Evolutionary conservation across 2,329 filamentous ascomycete genomes (phyloP).

Genomic region (Penicillium sclerotiorum): DNA sequence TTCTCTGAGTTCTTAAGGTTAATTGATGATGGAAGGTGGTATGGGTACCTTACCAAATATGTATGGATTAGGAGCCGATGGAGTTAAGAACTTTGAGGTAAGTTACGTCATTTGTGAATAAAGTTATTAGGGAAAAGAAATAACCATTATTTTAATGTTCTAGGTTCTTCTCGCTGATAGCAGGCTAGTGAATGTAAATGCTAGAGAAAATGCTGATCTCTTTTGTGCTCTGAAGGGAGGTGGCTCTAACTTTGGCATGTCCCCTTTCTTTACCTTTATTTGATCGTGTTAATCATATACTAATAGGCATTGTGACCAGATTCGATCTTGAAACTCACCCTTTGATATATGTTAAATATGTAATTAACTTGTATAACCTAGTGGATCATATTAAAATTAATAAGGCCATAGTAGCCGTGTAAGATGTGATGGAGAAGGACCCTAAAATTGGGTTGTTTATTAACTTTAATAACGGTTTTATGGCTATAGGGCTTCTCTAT

Average conservation of each 20-base stretch:
- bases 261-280: neutral
- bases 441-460: neutral
- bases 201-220: neutral
- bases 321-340: slow-evolving; percentile 1
- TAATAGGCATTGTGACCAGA: neutral
- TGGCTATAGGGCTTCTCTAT: neutral
- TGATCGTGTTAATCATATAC: neutral
- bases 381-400: neutral
- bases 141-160: neutral
- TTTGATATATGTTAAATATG: neutral
- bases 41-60: neutral
- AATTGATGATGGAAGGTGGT: neutral
- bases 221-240: neutral
- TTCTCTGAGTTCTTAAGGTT: neutral
- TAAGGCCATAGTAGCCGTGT: neutral
- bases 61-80: neutral
- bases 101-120: neutral
- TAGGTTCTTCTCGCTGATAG: neutral
- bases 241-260: slow-evolving; percentile 1
- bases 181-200: neutral
- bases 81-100: neutral
- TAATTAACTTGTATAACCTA: neutral
- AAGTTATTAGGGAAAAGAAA: neutral
- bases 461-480: neutral
- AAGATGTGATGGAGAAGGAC: neutral